Evolutionary conservation across 106 monocot genomes (phyloP).

Genomic region (Acorus gramineus): DNA sequence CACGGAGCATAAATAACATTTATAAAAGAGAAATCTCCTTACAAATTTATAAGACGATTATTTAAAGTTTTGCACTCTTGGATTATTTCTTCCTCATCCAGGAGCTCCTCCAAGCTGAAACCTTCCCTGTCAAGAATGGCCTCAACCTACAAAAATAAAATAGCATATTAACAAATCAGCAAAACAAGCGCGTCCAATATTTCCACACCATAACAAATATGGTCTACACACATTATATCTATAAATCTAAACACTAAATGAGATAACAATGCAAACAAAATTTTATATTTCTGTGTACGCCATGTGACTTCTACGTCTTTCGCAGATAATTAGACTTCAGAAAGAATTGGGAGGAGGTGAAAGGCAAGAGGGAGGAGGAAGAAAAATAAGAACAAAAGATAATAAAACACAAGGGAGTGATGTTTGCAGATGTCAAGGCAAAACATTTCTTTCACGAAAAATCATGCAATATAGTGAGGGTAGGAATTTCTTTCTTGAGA

Average conservation of each 20-base stretch:
- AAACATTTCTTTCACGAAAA: no score
- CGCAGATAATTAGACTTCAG: slow-evolving; percentile 7
- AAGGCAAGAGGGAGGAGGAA: background rate
- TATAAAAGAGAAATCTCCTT: no score
- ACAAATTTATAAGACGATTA: slow-evolving; percentile 88
- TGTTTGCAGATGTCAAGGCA: no score
- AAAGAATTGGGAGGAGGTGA: background rate
- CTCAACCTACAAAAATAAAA: slow-evolving; percentile 46
- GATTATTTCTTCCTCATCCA: slow-evolving; percentile 86
- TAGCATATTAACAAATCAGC: background rate
- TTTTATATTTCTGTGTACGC: no score
- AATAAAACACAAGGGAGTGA: no score
- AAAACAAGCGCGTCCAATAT: background rate
- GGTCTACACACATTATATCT: background rate
- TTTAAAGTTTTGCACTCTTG: slow-evolving; percentile 92
- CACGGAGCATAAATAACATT: no score
- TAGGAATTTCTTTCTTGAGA: no score
- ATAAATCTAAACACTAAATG: no score
- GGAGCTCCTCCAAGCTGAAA: slow-evolving; percentile 72
- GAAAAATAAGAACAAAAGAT: background rate
- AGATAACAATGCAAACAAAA: no score
- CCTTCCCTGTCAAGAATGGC: slow-evolving; percentile 72
- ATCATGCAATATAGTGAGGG: no score
- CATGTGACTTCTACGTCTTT: background rate
- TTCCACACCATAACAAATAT: background rate